Base-by-base conservation (phyloP, 805 yeast species). In the Danielia oregonensis region DNA sequence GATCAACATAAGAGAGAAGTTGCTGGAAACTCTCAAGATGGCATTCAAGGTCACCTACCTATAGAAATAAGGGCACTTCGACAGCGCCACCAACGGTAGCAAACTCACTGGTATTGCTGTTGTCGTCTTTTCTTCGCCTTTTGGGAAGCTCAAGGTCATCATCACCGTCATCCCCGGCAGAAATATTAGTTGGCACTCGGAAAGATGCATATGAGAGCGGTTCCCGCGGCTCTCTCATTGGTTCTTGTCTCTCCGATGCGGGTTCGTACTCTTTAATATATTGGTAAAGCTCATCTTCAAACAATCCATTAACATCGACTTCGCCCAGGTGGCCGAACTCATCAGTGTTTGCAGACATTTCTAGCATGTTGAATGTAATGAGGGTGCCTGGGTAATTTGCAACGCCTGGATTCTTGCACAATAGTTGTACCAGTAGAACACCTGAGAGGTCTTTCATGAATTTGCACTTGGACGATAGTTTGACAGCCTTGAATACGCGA, bases 21-120 rank as follows among this genome's bases (percentile, higher is more conserved):
- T 66, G 15, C 48, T 43, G 37, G 68, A 66, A 36, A 65, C 71
- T 1, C 40, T 67, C 26, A 45, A 48, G 39, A 67, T 67, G 72
- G 72, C 72, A n/a, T 63, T 67, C 44, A 62, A 65, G 45, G 57
- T 67, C 33, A 61, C 63, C 28, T 67, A 66, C 35, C 46, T 67
- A 65, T 22, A 69, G 52, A 39, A 68, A 70, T 17, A 70, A 49
- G 1, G 75, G 75, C 8, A 69, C 59, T 39, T 69, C 75, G 29
- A 68, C 63, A 5, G 70, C 70, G 8, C 70, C 70, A 9, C 70
- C 70, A 24, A 62, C 67, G 1, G 63, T 58, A 26, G 56, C 33
- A 35, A 52, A 29, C 21, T 47, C 41, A 36, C 54, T 57, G 5
- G 59, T 59, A 17, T 33, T 24, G 18, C 31, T 35, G 19, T 6